Conservation (phyloP, 2,329 filamentous ascomycete species). For the Pseudogymnoascus sp. region DNA sequence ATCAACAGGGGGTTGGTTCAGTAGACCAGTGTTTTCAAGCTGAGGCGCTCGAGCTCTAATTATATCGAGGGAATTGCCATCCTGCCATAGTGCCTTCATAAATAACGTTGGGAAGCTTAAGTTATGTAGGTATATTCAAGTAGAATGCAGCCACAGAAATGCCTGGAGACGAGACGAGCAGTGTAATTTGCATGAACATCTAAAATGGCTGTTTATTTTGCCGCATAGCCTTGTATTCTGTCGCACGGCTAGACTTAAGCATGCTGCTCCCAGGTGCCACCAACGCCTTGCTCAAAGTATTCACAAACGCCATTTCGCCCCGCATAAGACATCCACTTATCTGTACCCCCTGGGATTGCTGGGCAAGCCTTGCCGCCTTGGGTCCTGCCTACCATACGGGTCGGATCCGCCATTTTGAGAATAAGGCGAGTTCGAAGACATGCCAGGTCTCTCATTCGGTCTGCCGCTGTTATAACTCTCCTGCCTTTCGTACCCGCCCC, state of each 20-base stretch:
- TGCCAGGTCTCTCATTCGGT: not conserved
- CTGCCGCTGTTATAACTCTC: not conserved
- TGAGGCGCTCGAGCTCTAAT: not conserved
- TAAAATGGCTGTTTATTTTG: not conserved
- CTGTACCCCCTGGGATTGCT: not conserved
- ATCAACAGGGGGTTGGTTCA: too few species aligned
- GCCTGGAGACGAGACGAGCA: not conserved
- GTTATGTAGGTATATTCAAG: not conserved
- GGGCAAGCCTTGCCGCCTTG: constrained; percentile 5
- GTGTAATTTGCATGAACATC: not conserved
- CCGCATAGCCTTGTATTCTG: not conserved
- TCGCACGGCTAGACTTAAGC: not conserved
- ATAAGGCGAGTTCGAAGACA: not conserved
- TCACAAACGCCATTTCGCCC: not conserved
- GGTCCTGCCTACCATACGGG: not conserved
- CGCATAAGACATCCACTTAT: not conserved
- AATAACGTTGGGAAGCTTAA: not conserved
- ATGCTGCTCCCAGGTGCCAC: constrained; percentile 3
- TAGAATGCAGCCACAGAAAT: not conserved
- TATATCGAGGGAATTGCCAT: not conserved
- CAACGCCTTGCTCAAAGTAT: constrained; percentile 7
- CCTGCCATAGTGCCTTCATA: not conserved
- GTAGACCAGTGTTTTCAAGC: not conserved
- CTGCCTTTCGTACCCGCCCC: not conserved
- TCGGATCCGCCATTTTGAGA: not conserved